Base-by-base conservation (phyloP, 495 filamentous ascomycete genomes). In the Penicillium ucsense region DNA sequence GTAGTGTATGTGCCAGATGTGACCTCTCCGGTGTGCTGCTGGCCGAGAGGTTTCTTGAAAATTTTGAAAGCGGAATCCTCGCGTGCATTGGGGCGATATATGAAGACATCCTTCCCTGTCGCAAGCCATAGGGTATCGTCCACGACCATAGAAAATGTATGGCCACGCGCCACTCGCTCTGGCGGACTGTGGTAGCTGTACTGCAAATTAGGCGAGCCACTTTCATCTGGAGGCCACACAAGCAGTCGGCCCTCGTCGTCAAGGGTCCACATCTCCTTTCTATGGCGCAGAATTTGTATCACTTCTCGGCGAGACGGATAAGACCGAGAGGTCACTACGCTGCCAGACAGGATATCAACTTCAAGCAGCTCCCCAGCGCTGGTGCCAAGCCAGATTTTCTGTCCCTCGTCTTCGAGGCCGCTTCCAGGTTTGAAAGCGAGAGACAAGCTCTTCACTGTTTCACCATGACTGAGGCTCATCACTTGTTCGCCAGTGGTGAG, bases 191-290 rank as follows among this genome's bases (percentile, higher is more conserved):
- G 67, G 43, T 71, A 72, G 55, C 70, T 74, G 49, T 79, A 78
- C 43, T 77, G 73, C 20, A 98, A 66, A 50, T 76, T 89, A 0
- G 89, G 89, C 2, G 78, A 68, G 2, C 89, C 88, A 8, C 74
- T 75, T 38, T 82, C 78, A 62, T 91, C 88, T 12, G 89, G 83
- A 6, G 78, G 77, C 92, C 92, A 98, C 20, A 97, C 78, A 49
- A 88, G 80, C 20, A 98, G 71, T 35, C 84, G 88, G 8, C 92
- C 92, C 52, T 85, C 82, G 48, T 95, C 89, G 65, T 97, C 94
- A 9, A 97, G 55, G 3, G 89, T 89, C 92, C 92, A 98, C 71
- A 98, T 82, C 52, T 94, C 85, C 54, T 88, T 86, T 49, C 80
- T 83, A 65, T 90, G 82, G 42, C 91, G 82, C 50, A 85, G 80